Evolutionary conservation across 164 flowering plant species (phyloP), one percentile per base, ranked within the genome.

Genomic region (Santalum album): DNA sequence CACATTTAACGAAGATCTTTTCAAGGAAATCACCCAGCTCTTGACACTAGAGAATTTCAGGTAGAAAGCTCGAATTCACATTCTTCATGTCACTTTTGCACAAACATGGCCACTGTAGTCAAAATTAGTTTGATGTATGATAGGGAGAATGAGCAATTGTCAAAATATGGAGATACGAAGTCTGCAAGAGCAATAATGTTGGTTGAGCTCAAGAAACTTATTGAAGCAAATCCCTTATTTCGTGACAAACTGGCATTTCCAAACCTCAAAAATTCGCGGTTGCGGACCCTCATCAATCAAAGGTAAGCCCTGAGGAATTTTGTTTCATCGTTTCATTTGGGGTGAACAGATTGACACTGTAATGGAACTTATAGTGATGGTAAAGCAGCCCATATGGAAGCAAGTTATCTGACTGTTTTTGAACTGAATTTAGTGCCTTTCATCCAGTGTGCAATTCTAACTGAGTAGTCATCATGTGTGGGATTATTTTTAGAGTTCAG

Each of bases 161-260:
- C 92, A 10, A 87, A 83, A 62, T 87, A 86, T 69, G 95, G 92
- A 35, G 92, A 90, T 60, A 84, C 88, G 0, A 81, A 84, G 60
- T 87, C 95, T 61, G 97, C 95, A 4, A 72, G 97, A 53, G 71
- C 78, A 12, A 81, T 76, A 14, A 83, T 90, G 88, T 55, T 83
- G 52, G 83, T 70, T 19, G 95, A 87, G 58, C 79, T 87, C 21
- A 90, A 83, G 71, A 83, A 83, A 74, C 80, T 90, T 43, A 87
- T 90, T 48, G 92, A 84, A 62, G 92, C 90, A 18, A 90, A 90
- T 61, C 97, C 97, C 2, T 64, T 84, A 36, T 83, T 90, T 48
- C 87, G 91, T 26, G 95, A 87, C 27, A 90, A 90, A 68, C 53
- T 90, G 57, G 79, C 75, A 54, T 87, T 86, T 56, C 97, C 97